Evolutionary conservation across 495 filamentous ascomycete genomes (phyloP).

Genomic region (Trichoderma orchidacearum): DNA sequence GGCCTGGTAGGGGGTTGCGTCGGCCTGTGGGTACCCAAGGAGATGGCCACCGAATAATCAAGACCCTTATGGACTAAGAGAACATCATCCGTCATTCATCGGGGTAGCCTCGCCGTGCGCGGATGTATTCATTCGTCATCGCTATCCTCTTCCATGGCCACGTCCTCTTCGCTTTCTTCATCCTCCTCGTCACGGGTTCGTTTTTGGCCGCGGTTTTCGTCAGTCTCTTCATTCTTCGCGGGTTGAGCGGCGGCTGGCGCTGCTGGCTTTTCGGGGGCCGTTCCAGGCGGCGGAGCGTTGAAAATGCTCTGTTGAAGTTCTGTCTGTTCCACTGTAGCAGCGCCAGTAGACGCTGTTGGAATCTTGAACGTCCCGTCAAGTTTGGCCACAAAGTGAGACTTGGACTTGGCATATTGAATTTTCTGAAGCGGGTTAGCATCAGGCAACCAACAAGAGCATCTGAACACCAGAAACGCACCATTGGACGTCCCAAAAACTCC

Average conservation of each 20-base stretch:
- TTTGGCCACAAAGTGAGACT: conserved; percentile 74
- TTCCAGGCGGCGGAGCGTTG: conserved; percentile 45
- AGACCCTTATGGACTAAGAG: not conserved
- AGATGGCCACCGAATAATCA: conserved; percentile 28
- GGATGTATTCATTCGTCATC: conserved; percentile 35
- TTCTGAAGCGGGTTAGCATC: conserved; percentile 34
- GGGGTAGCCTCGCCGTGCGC: not conserved
- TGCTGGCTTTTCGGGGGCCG: conserved; percentile 24
- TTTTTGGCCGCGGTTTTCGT: conserved; percentile 41
- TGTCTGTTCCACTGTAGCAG: conserved; percentile 45
- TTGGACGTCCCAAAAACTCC: conserved; percentile 72
- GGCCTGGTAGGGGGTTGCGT: conserved; percentile 62
- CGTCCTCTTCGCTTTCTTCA: conserved; percentile 46
- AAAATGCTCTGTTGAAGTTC: conserved; percentile 77
- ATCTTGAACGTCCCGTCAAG: conserved; percentile 78
- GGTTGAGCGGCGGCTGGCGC: conserved; percentile 18
- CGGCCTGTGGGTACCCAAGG: conserved; percentile 53
- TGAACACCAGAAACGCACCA: conserved; percentile 42
- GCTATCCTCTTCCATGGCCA: conserved; percentile 61
- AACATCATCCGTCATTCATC: not conserved
- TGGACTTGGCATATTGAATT: conserved; percentile 77
- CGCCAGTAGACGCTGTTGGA: conserved; percentile 34
- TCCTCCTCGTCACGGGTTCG: conserved; percentile 60
- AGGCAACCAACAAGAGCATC: not conserved
- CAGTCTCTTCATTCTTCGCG: conserved; percentile 28